These are phyloP conservation scores for Geopyxis carbonaria DNA, from an alignment of 495 filamentous ascomycete genomes.

Conservation along the genomic window DNA sequence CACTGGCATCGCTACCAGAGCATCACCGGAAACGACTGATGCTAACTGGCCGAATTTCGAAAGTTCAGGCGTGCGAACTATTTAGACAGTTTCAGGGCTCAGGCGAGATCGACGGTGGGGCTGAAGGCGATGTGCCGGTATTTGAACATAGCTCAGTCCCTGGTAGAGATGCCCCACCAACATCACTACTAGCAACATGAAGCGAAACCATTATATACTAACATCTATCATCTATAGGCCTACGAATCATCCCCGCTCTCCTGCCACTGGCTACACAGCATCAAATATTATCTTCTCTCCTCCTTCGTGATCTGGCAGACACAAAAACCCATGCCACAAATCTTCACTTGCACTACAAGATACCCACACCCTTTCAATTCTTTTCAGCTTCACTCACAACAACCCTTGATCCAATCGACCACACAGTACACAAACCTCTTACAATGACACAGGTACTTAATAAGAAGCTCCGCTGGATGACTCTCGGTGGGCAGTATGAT, in stretches of 20 bases:
- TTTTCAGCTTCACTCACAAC: conserved; percentile 31
- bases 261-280: conserved; percentile 25
- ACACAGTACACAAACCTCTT: conserved; percentile 49
- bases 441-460: conserved; percentile 46
- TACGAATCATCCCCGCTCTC: conserved; percentile 32
- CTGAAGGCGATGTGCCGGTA: conserved; percentile 9
- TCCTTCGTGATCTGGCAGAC: conserved; percentile 32
- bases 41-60: conserved; percentile 1
- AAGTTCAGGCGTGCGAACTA: not conserved
- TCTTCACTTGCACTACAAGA: conserved; percentile 42
- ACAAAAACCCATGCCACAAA: conserved; percentile 25
- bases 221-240: conserved; percentile 5
- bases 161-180: conserved; percentile 2
- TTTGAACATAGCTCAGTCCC: conserved; percentile 18
- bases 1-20: conserved; percentile 1
- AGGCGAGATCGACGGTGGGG: not conserved
- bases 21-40: conserved; percentile 10
- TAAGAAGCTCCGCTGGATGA: conserved; percentile 78
- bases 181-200: not conserved
- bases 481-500: conserved; percentile 84
- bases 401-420: conserved; percentile 43
- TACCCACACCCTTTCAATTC: conserved; percentile 33
- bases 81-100: conserved; percentile 8
- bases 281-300: conserved; percentile 20
- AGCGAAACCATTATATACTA: conserved; percentile 9